Evolutionary conservation across 2,329 filamentous ascomycete genomes (phyloP).

Genomic region (Rhinocladiella mackenziei): DNA sequence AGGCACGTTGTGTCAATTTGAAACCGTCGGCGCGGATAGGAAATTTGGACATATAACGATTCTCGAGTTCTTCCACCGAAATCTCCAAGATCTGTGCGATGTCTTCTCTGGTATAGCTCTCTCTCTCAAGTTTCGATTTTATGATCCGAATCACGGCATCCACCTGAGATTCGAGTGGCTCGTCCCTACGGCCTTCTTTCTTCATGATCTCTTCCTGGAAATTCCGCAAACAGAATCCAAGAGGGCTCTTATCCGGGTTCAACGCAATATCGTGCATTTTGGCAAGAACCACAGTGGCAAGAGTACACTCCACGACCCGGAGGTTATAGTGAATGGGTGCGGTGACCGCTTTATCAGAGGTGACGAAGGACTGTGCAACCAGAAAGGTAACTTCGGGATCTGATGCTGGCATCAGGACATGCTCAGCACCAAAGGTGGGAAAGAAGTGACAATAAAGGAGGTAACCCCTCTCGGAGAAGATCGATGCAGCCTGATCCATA

Average conservation of each 20-base stretch:
- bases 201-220: slow-evolving; percentile 80
- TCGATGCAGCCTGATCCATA: slow-evolving; percentile 96
- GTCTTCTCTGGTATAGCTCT: slow-evolving; percentile 85
- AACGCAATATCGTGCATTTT: slow-evolving; percentile 61
- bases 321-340: slow-evolving; percentile 95
- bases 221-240: slow-evolving; percentile 77
- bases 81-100: slow-evolving; percentile 69
- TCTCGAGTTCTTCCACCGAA: slow-evolving; percentile 66
- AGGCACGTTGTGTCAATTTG: slow-evolving; percentile 78
- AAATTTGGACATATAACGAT: slow-evolving; percentile 79
- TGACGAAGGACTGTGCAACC: slow-evolving; percentile 90
- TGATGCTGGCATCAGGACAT: slow-evolving; percentile 77
- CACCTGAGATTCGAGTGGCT: slow-evolving; percentile 63
- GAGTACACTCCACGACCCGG: slow-evolving; percentile 88
- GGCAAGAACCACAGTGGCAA: slow-evolving; percentile 69
- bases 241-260: slow-evolving; percentile 71
- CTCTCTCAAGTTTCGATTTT: slow-evolving; percentile 66
- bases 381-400: slow-evolving; percentile 83
- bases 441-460: slow-evolving; percentile 88
- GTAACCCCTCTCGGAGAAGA: slow-evolving; percentile 81
- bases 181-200: slow-evolving; percentile 45
- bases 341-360: slow-evolving; percentile 90
- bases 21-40: slow-evolving; percentile 84
- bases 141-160: slow-evolving; percentile 66
- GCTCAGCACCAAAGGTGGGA: slow-evolving; percentile 69